A percentile compares a stretch with the other conserved stretches of the same genome.
Conservation (phyloP, 306 rosid species). For the Prunus campanulata region DNA sequence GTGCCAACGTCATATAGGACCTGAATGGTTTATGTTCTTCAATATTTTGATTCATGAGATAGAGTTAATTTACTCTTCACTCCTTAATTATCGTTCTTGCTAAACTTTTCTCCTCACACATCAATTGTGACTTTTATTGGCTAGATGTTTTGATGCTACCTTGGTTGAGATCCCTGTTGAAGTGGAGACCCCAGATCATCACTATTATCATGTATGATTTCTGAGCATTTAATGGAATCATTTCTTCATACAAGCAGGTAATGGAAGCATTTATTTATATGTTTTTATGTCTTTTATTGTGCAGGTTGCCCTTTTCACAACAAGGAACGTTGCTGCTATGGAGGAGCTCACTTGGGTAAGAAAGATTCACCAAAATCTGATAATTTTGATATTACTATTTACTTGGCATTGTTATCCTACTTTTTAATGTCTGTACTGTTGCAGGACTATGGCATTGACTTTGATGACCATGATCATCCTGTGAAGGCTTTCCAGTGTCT, state of each 20-base stretch:
- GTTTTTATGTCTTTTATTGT: not conserved
- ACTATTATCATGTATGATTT: slow-evolving; percentile 31
- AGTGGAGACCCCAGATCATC: slow-evolving; percentile 31
- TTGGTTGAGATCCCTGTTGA: slow-evolving; percentile 33
- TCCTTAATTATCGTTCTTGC: not conserved
- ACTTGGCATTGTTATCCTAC: too few relatives aligned
- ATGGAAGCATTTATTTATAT: not conserved
- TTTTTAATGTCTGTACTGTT: not conserved
- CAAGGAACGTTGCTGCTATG: slow-evolving; percentile 26
- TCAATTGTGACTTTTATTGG: not conserved
- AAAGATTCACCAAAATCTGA: not conserved
- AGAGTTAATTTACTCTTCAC: not conserved
- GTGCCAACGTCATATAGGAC: not conserved
- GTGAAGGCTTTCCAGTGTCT: slow-evolving; percentile 13
- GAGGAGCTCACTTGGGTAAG: slow-evolving; percentile 40
- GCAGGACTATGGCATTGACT: slow-evolving; percentile 38
- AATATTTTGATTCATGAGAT: not conserved
- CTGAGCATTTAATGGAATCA: not conserved
- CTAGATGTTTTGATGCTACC: slow-evolving; percentile 30
- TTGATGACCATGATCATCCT: slow-evolving; percentile 14
- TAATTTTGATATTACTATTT: not conserved
- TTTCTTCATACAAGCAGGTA: not conserved
- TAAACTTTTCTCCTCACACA: not conserved
- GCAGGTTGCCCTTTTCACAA: slow-evolving; percentile 33
- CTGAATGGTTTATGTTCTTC: not conserved